These are phyloP conservation scores for Boletus sp. DNA, from an alignment of 768 basidiomycete species.

Conservation along the genomic window DNA sequence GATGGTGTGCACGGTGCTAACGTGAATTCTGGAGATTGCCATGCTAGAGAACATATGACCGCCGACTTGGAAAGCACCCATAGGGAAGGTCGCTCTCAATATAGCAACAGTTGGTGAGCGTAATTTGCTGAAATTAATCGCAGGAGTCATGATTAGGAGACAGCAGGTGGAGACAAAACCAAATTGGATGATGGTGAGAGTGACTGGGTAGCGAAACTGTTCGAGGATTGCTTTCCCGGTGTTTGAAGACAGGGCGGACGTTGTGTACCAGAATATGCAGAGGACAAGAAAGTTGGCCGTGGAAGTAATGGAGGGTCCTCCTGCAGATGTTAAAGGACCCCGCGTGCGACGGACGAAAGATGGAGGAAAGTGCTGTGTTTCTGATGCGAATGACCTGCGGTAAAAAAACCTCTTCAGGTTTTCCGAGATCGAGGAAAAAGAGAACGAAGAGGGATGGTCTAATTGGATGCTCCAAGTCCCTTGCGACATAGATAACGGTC, in stretches of 20 bases:
- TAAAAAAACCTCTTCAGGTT: slow-evolving; percentile 18
- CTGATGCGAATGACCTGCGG: slow-evolving; percentile 14
- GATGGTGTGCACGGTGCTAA: slow-evolving; percentile 98
- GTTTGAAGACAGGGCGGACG: slow-evolving; percentile 92
- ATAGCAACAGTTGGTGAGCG: slow-evolving; percentile 73
- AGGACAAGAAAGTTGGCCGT: slow-evolving; percentile 66
- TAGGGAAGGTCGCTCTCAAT: slow-evolving; percentile 78
- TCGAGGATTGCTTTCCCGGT: slow-evolving; percentile 95
- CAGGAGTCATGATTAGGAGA: slow-evolving; percentile 77
- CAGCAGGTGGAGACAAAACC: slow-evolving; percentile 91
- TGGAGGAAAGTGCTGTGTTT: slow-evolving; percentile 18
- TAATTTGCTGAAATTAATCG: slow-evolving; percentile 62
- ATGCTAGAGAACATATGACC: slow-evolving; percentile 98
- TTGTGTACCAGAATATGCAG: slow-evolving; percentile 90
- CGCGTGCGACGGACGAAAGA: slow-evolving; percentile 28
- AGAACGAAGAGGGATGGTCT: slow-evolving; percentile 6
- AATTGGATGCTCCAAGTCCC: slow-evolving; percentile 2
- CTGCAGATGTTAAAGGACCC: slow-evolving; percentile 14
- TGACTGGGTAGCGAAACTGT: slow-evolving; percentile 92
- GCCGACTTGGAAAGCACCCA: slow-evolving; percentile 97
- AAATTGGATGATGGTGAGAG: slow-evolving; percentile 97
- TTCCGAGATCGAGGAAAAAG: slow-evolving; percentile 10
- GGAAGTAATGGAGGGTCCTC: slow-evolving; percentile 22
- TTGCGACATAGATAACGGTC: slow-evolving; percentile 8
- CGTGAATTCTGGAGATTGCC: slow-evolving; percentile 94